Percentiles rank a stretch among this genome's conserved stretches.
These are phyloP conservation scores for Psophocarpus tetragonolobus DNA, from an alignment of 306 rosid species.

Conservation along the genomic window DNA sequence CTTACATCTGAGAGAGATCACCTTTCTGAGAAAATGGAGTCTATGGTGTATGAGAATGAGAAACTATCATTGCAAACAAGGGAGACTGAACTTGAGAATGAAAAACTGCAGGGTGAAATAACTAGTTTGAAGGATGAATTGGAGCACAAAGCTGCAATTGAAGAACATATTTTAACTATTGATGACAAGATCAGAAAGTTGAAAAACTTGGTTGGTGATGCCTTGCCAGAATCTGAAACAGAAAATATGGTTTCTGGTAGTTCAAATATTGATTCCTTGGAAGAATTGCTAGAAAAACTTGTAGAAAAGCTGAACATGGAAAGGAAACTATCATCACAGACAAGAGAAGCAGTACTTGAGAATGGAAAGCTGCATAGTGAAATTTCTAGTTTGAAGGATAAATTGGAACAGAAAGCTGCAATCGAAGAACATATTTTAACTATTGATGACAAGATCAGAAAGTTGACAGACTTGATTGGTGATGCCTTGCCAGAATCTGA, in stretches of 20 bases:
- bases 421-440: slow-evolving; percentile 47
- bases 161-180: slow-evolving; percentile 45
- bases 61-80: slow-evolving; percentile 46
- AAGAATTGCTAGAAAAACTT: slow-evolving; percentile 66
- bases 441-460: slow-evolving; percentile 55
- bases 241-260: slow-evolving; percentile 52
- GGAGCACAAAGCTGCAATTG: slow-evolving; percentile 48
- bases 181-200: slow-evolving; percentile 63
- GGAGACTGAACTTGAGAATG: slow-evolving; percentile 65
- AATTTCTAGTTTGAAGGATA: slow-evolving; percentile 54
- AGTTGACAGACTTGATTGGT: slow-evolving; percentile 58
- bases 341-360: slow-evolving; percentile 58
- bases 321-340: slow-evolving; percentile 45
- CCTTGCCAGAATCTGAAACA: slow-evolving; percentile 50
- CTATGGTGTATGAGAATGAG: slow-evolving; percentile 53
- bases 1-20: slow-evolving; percentile 55
- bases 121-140: slow-evolving; percentile 52
- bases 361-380: slow-evolving; percentile 61
- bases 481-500: slow-evolving; percentile 61
- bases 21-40: slow-evolving; percentile 65
- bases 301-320: slow-evolving; percentile 21
- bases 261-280: slow-evolving; percentile 65
- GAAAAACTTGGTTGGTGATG: slow-evolving; percentile 61
- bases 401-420: slow-evolving; percentile 48
- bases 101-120: slow-evolving; percentile 56